phyloP scores from a whole-genome alignment of 768 basidiomycete genomes.

The Psilocybe cubensis region DNA sequence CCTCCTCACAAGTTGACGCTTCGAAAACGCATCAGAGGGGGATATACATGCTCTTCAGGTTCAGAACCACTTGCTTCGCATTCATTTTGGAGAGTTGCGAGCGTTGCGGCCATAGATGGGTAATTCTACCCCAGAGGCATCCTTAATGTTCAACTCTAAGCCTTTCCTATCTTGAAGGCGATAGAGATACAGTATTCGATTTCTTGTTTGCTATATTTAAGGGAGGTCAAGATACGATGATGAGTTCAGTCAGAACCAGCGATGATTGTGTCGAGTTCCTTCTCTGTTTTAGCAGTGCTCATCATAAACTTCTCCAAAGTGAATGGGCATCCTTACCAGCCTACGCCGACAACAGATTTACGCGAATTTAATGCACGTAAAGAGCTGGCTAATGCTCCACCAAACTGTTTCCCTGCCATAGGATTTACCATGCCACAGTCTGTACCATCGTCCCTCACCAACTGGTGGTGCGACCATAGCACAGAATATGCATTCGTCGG shows the following conservation, averaged over 20 bases:
- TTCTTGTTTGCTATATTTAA: slow-evolving; percentile 2
- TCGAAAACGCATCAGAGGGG: neutral
- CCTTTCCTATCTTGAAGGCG: slow-evolving; percentile 7
- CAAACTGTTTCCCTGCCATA: slow-evolving; percentile 42
- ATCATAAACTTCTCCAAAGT: neutral
- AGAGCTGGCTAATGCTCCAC: slow-evolving; percentile 15
- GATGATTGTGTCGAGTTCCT: slow-evolving; percentile 1
- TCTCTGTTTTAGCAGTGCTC: neutral
- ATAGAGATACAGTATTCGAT: slow-evolving; percentile 9
- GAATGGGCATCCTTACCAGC: neutral
- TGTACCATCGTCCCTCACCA: slow-evolving; percentile 45
- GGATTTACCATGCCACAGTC: slow-evolving; percentile 59
- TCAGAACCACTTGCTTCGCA: slow-evolving; percentile 2
- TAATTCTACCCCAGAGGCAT: slow-evolving; percentile 6
- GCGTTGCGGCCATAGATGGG: slow-evolving; percentile 11
- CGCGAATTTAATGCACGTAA: neutral
- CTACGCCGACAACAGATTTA: neutral
- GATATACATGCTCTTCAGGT: slow-evolving; percentile 1
- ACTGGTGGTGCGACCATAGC: slow-evolving; percentile 67
- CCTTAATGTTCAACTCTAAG: neutral
- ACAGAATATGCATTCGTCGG: slow-evolving; percentile 80
- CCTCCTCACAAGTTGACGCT: slow-evolving; percentile 1
- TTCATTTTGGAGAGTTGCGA: neutral
- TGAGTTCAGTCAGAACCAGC: neutral
- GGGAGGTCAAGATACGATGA: neutral